Conservation (phyloP, 176 grass and related monocot species). For the Lolium rigidum region DNA sequence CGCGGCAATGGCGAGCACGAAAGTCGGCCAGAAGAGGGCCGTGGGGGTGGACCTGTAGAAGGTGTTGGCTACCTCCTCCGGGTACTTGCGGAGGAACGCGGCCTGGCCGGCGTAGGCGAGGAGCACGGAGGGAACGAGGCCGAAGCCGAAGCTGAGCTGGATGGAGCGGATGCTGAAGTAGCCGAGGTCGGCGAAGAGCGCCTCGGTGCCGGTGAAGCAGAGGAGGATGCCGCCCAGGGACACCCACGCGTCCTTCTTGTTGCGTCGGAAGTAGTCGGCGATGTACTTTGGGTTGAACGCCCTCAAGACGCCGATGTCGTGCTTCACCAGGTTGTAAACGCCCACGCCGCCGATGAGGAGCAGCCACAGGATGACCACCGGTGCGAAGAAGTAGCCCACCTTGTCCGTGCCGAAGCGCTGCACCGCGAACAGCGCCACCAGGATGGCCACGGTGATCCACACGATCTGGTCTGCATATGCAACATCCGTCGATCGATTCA, state of each 20-base stretch:
- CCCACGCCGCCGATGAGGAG: conserved; percentile 60
- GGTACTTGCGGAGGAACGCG: conserved; percentile 46
- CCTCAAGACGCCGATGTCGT: conserved; percentile 54
- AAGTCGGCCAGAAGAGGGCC: conserved; percentile 57
- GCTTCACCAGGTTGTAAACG: conserved; percentile 52
- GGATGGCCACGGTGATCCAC: conserved; percentile 58
- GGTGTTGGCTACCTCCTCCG: conserved; percentile 47
- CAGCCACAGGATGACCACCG: conserved; percentile 54
- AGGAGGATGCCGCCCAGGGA: conserved; percentile 69
- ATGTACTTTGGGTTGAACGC: conserved; percentile 68
- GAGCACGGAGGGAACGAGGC: conserved; percentile 61
- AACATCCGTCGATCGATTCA: neutral
- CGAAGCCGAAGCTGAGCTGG: conserved; percentile 58
- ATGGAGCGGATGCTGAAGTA: conserved; percentile 73
- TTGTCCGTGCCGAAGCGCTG: conserved; percentile 59
- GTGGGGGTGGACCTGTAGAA: conserved; percentile 67
- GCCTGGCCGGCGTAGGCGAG: conserved; percentile 81
- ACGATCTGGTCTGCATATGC: conserved; percentile 51
- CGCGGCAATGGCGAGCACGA: conserved; percentile 56
- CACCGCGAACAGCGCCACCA: conserved; percentile 49
- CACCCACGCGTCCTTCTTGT: conserved; percentile 46
- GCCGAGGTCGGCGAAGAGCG: conserved; percentile 72
- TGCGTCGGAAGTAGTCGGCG: conserved; percentile 44
- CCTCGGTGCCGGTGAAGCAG: conserved; percentile 74
- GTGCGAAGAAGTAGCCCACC: conserved; percentile 61